Evolutionary conservation across 139 green algal genomes (phyloP).

Genomic region (Chlamydomonas sp.): DNA sequence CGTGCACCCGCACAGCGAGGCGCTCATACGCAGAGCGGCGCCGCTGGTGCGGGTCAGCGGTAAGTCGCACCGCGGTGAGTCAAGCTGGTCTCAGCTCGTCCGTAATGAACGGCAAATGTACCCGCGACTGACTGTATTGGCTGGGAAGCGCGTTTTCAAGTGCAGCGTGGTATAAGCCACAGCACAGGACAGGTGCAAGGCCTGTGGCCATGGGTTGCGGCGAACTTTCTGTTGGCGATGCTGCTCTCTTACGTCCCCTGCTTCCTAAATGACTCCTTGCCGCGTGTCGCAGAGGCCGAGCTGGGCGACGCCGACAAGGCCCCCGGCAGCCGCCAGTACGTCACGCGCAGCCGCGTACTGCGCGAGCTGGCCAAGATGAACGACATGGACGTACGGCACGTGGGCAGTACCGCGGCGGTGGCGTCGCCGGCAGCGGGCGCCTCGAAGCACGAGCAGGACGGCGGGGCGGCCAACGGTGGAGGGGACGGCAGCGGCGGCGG

Average conservation of each 20-base stretch:
- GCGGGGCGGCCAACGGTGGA: background rate
- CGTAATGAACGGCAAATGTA: too few species aligned
- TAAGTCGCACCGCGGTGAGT: background rate
- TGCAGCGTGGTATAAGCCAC: too few species aligned
- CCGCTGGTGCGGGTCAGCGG: background rate
- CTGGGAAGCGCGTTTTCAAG: too few species aligned
- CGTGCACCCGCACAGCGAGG: slow-evolving; percentile 29
- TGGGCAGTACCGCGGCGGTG: background rate
- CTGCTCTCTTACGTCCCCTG: too few species aligned
- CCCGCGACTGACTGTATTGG: too few species aligned
- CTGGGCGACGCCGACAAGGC: too few species aligned
- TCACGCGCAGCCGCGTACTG: slow-evolving; percentile 4
- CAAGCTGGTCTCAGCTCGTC: background rate
- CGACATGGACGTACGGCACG: background rate
- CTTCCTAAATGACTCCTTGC: too few species aligned
- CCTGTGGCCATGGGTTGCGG: too few species aligned
- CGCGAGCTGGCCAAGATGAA: slow-evolving; percentile 27
- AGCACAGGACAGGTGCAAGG: too few species aligned
- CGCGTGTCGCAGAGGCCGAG: too few species aligned
- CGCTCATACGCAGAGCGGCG: background rate
- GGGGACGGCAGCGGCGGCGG: background rate
- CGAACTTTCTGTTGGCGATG: too few species aligned
- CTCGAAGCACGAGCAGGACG: background rate
- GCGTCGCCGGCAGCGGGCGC: background rate
- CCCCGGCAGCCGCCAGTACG: background rate